Evolutionary conservation across 768 basidiomycete species (phyloP).

Genomic region (Paxillus ammoniavirescens): DNA sequence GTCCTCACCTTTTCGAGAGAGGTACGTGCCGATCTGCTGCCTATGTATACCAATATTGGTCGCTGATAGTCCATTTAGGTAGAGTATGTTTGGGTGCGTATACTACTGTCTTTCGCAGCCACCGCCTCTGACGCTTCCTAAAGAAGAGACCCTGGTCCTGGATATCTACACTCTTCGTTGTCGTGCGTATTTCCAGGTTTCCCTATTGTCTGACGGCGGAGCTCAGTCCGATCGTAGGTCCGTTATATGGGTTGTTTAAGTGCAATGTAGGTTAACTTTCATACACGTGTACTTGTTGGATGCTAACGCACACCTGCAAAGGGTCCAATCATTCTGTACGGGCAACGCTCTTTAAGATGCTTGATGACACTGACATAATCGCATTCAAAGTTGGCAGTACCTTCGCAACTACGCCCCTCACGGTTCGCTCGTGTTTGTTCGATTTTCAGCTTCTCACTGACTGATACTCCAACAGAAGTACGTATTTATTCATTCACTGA

Average conservation of each 20-base stretch:
- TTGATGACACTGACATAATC: background rate
- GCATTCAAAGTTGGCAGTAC: background rate
- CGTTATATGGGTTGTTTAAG: background rate
- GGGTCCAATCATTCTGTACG: background rate
- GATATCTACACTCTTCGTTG: background rate
- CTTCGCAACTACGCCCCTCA: slow-evolving; percentile 4
- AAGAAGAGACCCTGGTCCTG: background rate
- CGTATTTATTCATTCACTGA: background rate
- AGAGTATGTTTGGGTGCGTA: slow-evolving; percentile 13
- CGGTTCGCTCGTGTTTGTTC: background rate
- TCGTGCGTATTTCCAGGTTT: background rate
- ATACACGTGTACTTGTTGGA: background rate
- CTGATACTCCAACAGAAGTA: background rate
- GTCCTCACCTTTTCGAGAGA: slow-evolving; percentile 15
- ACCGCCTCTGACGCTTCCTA: background rate
- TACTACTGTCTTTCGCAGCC: background rate
- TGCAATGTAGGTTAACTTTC: background rate
- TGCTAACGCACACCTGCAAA: background rate
- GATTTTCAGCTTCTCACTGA: background rate
- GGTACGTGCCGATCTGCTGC: background rate
- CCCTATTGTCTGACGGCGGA: background rate
- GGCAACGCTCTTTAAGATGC: background rate
- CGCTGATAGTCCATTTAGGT: background rate
- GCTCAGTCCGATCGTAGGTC: background rate
- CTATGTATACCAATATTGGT: background rate